Conservation (phyloP, 371 early-diverging fungal species). For the Lichtheimia corymbifera region DNA sequence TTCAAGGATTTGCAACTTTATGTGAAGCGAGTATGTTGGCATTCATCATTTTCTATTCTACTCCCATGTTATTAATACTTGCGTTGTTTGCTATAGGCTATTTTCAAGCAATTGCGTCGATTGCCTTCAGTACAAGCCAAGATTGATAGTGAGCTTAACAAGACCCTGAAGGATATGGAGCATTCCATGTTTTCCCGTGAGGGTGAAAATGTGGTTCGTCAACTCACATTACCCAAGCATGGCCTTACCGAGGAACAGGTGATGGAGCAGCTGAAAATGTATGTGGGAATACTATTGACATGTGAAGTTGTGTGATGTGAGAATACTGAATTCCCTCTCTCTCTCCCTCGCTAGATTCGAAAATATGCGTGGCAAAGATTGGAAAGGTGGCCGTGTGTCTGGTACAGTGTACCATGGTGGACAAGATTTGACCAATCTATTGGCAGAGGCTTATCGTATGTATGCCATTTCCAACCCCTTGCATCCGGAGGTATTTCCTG, state of each 20-base stretch:
- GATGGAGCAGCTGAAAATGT: constrained; percentile 58
- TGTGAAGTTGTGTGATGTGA: constrained; percentile 2
- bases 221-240: constrained; percentile 61
- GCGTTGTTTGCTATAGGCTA: constrained; percentile 32
- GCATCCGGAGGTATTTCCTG: constrained; percentile 96
- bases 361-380: constrained; percentile 61
- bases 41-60: background rate
- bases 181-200: constrained; percentile 67
- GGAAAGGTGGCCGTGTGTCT: constrained; percentile 86
- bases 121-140: constrained; percentile 59
- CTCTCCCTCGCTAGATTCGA: constrained; percentile 35
- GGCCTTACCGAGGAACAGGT: constrained; percentile 69
- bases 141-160: constrained; percentile 63
- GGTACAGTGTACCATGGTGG: constrained; percentile 95
- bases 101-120: constrained; percentile 60
- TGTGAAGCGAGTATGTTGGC: constrained; percentile 36
- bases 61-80: background rate
- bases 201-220: constrained; percentile 60
- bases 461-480: constrained; percentile 88
- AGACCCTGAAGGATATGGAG: constrained; percentile 75
- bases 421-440: constrained; percentile 69
- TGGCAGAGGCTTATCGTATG: constrained; percentile 83
- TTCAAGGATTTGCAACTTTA: constrained; percentile 48
- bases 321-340: constrained; percentile 12
- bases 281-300: constrained; percentile 13